These are phyloP conservation scores for Calycina herbarum DNA, from an alignment of 2,329 filamentous ascomycete species.

Conservation along the genomic window DNA sequence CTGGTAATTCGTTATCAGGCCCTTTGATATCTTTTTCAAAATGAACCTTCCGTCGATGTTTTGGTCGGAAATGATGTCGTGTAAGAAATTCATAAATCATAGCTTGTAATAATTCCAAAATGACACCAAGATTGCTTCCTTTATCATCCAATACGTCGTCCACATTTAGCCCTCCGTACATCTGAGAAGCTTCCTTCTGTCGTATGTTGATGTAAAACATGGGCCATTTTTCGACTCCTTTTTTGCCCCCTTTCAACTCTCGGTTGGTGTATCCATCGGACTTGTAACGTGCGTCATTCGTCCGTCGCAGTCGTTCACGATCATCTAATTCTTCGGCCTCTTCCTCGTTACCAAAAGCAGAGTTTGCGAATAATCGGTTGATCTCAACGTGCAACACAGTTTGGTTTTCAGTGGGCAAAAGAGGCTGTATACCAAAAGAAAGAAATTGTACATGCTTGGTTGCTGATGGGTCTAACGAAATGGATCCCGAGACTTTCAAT, in stretches of 20 bases:
- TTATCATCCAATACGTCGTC: constrained; percentile 49
- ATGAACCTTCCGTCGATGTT: constrained; percentile 5
- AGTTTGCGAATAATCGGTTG: constrained; percentile 74
- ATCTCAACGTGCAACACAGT: constrained; percentile 75
- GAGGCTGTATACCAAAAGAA: constrained; percentile 70
- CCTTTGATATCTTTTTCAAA: not conserved
- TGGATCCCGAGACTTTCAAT: constrained; percentile 66
- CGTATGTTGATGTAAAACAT: constrained; percentile 82
- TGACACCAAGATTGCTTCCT: constrained; percentile 45
- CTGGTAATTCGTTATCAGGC: not conserved
- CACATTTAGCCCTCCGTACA: constrained; percentile 25
- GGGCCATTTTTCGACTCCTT: constrained; percentile 77
- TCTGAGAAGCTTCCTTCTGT: constrained; percentile 26
- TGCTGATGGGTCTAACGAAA: constrained; percentile 70
- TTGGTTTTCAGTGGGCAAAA: constrained; percentile 54
- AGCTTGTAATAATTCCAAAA: constrained; percentile 65
- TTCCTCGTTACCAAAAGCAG: constrained; percentile 69
- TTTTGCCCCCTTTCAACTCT: constrained; percentile 54
- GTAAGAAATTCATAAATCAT: constrained; percentile 74
- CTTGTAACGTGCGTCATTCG: constrained; percentile 45
- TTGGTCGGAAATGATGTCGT: constrained; percentile 60
- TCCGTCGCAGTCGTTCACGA: constrained; percentile 39
- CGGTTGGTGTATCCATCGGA: constrained; percentile 49
- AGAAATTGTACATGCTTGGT: constrained; percentile 78
- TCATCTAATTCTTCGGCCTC: constrained; percentile 41